Conservation (phyloP, 495 filamentous ascomycete genomes). For the Cercophora samala region DNA sequence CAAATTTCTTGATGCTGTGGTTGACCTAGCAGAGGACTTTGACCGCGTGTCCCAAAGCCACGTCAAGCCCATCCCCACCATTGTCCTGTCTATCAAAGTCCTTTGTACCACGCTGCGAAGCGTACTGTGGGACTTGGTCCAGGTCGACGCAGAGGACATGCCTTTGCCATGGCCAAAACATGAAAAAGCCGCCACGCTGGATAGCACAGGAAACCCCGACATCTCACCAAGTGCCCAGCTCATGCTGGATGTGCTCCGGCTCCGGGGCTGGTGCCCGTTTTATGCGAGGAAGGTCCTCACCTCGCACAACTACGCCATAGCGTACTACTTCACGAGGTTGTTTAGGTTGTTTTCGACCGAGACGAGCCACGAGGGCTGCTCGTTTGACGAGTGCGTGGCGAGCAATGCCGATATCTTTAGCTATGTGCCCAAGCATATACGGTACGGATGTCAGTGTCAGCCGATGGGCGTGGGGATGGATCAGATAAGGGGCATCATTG, state of each 20-base stretch:
- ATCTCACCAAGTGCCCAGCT: slow-evolving; percentile 22
- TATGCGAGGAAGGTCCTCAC: slow-evolving; percentile 21
- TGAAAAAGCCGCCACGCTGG: slow-evolving; percentile 16
- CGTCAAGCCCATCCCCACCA: slow-evolving; percentile 24
- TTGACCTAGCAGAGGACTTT: slow-evolving; percentile 26
- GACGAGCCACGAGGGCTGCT: slow-evolving; percentile 18
- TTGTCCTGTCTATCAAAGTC: slow-evolving; percentile 28
- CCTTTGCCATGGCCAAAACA: slow-evolving; percentile 20
- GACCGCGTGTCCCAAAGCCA: slow-evolving; percentile 27
- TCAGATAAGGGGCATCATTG: slow-evolving; percentile 22
- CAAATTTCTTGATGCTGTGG: slow-evolving; percentile 23
- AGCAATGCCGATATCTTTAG: slow-evolving; percentile 22
- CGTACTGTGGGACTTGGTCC: slow-evolving; percentile 21
- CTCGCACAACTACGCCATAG: slow-evolving; percentile 22
- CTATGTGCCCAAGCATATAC: slow-evolving; percentile 24
- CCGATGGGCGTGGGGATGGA: slow-evolving; percentile 18
- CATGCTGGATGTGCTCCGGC: slow-evolving; percentile 23
- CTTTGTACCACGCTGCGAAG: slow-evolving; percentile 22
- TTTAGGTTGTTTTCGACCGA: slow-evolving; percentile 14
- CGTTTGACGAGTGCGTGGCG: slow-evolving; percentile 24
- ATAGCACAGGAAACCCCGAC: slow-evolving; percentile 10
- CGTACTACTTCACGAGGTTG: slow-evolving; percentile 27
- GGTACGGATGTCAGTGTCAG: slow-evolving; percentile 22
- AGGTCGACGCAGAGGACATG: slow-evolving; percentile 14
- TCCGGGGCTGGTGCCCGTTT: slow-evolving; percentile 28